These are phyloP conservation scores for Ligustrum vulgare DNA, from an alignment of 257 asterid genomes.

Conservation along the genomic window DNA sequence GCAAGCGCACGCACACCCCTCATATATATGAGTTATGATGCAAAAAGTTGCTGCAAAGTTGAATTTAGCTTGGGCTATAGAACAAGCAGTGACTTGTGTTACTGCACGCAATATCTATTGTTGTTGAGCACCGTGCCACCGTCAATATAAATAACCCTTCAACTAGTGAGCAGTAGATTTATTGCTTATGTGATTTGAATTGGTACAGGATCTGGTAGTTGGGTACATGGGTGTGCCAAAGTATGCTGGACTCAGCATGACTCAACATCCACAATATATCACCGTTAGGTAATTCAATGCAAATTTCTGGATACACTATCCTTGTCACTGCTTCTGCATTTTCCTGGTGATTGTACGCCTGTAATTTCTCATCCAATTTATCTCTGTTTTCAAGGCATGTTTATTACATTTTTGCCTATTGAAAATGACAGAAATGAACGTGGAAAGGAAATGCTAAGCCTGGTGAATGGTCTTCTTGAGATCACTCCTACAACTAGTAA, in stretches of 20 bases:
- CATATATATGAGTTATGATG: neutral
- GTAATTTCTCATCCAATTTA: neutral
- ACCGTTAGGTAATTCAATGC: constrained; percentile 70
- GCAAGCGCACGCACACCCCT: too few species aligned
- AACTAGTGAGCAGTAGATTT: constrained; percentile 11
- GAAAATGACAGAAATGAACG: constrained; percentile 77
- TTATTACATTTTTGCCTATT: constrained; percentile 20
- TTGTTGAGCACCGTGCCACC: neutral
- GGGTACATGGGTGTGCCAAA: constrained; percentile 99
- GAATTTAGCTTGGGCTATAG: neutral
- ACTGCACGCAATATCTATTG: neutral
- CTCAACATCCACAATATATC: constrained; percentile 91
- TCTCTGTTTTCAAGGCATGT: constrained; percentile 2
- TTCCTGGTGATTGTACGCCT: constrained; percentile 10
- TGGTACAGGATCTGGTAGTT: constrained; percentile 89
- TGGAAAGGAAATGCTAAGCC: constrained; percentile 88
- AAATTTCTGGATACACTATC: constrained; percentile 13
- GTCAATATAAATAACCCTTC: neutral
- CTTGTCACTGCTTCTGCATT: neutral
- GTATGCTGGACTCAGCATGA: constrained; percentile 81
- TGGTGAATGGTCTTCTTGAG: constrained; percentile 89
- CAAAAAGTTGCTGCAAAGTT: neutral
- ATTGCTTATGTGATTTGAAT: constrained; percentile 21
- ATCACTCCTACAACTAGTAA: constrained; percentile 78
- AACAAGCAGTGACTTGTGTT: neutral